These are phyloP conservation scores for Herpetomonas muscarum DNA, from an alignment of 208 protist genomes.

Conservation along the genomic window DNA sequence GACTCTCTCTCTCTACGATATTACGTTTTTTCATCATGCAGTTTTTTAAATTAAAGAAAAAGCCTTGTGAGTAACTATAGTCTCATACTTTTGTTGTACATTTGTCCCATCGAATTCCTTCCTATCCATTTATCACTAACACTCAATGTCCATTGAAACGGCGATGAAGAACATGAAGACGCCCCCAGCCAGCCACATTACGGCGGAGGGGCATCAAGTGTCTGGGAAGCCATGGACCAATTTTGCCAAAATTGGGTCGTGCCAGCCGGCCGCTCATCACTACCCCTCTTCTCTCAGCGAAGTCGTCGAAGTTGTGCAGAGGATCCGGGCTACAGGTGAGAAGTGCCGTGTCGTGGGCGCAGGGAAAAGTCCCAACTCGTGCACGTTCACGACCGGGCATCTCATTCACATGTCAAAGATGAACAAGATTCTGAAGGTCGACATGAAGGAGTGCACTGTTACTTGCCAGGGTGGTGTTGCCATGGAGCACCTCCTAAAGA, in stretches of 20 bases:
- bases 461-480: slow-evolving; percentile 48
- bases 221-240: slow-evolving; percentile 48
- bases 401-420: slow-evolving; percentile 54
- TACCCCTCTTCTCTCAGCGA: slow-evolving; percentile 29
- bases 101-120: no score
- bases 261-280: slow-evolving; percentile 41
- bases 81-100: no score
- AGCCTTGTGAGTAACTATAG: no score
- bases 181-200: background rate
- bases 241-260: slow-evolving; percentile 46
- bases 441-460: slow-evolving; percentile 25
- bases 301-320: slow-evolving; percentile 21
- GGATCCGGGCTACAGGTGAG: slow-evolving; percentile 17
- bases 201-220: no score
- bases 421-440: slow-evolving; percentile 43
- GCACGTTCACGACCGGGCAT: slow-evolving; percentile 49
- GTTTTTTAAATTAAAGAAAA: no score
- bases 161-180: background rate
- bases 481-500: slow-evolving; percentile 46
- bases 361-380: slow-evolving; percentile 57
- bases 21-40: slow-evolving; percentile 6
- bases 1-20: slow-evolving; percentile 4
- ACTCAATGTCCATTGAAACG: slow-evolving; percentile 8
- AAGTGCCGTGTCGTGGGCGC: slow-evolving; percentile 53
- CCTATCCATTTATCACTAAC: slow-evolving; percentile 7